A percentile compares a stretch with the other conserved stretches of the same genome.
Conservation (phyloP, 441 rosid genomes). For the Pelargonium myrrhifolium region DNA sequence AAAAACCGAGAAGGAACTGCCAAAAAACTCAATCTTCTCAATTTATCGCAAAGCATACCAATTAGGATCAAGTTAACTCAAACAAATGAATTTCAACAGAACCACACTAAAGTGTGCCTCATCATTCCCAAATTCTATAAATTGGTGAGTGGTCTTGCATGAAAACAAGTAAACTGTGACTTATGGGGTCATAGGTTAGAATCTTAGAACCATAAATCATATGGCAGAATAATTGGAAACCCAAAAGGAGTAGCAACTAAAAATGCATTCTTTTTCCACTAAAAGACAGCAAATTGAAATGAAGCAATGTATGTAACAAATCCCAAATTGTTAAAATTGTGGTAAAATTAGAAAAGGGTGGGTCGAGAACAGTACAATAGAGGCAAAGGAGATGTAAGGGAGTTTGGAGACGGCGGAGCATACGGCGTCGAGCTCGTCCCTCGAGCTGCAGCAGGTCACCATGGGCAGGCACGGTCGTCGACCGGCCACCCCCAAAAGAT, state of each 20-base stretch:
- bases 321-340: background rate
- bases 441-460: conserved; percentile 75
- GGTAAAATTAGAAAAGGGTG: background rate
- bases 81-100: background rate
- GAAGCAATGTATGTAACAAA: background rate
- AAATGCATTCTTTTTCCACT: background rate
- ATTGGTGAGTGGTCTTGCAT: background rate
- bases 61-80: background rate
- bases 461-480: conserved; percentile 63
- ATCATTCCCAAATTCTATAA: background rate
- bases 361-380: conserved; percentile 36
- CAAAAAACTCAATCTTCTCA: background rate
- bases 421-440: conserved; percentile 82
- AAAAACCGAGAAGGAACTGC: background rate
- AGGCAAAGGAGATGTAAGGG: conserved; percentile 52
- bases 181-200: background rate
- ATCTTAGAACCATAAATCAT: background rate
- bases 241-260: background rate
- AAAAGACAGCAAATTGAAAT: too few species aligned
- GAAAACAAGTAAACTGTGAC: background rate
- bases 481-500: conserved; percentile 53
- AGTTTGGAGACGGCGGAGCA: conserved; percentile 63
- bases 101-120: background rate
- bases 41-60: background rate
- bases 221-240: background rate